Conservation (phyloP, 495 filamentous ascomycete genomes). For the Hyaloscypha hepaticicola region DNA sequence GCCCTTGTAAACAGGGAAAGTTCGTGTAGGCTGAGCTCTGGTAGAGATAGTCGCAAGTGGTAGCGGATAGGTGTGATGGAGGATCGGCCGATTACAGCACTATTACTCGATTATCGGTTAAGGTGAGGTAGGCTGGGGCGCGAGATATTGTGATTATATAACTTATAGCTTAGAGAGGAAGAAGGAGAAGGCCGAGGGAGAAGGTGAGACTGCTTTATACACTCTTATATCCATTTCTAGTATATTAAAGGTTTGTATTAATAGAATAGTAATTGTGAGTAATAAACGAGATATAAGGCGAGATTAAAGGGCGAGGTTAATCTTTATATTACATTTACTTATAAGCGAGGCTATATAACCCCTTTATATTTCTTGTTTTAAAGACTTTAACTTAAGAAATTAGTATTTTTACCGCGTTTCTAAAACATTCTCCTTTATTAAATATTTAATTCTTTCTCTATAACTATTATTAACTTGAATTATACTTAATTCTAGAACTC, state of each 20-base stretch:
- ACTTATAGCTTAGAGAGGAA: background rate
- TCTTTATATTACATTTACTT: background rate
- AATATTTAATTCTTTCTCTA: background rate
- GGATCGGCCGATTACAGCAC: background rate
- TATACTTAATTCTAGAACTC: background rate
- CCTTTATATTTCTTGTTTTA: background rate
- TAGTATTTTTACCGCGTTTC: background rate
- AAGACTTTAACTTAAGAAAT: background rate
- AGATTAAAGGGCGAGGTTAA: background rate
- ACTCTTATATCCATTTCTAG: background rate
- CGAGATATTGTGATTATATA: background rate
- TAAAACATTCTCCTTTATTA: background rate
- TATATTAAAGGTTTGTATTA: background rate
- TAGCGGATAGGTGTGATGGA: background rate
- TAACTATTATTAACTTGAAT: background rate
- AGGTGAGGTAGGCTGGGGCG: background rate
- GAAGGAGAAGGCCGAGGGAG: conserved; percentile 1
- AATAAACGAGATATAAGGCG: background rate
- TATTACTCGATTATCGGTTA: background rate
- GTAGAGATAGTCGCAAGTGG: background rate
- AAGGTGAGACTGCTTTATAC: background rate
- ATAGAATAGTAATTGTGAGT: background rate
- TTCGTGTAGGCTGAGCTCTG: background rate
- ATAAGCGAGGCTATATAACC: background rate
- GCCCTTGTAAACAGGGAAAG: background rate